phyloP scores from a whole-genome alignment of 2,329 filamentous ascomycete species.

The Diaporthe caulivora region DNA sequence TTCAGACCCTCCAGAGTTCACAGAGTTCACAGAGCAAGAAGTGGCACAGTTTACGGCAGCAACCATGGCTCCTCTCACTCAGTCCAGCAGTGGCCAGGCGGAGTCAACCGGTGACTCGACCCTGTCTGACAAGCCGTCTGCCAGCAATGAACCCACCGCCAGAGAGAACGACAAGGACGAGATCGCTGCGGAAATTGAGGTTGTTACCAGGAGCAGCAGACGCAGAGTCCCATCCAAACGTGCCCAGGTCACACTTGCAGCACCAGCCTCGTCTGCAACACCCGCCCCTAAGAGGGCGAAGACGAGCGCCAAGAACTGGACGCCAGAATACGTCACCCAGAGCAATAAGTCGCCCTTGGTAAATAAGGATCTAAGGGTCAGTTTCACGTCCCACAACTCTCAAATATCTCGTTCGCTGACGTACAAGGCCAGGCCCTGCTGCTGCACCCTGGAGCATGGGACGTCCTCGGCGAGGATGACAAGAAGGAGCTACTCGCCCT shows the following conservation, averaged over 20 bases:
- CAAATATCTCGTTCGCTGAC: constrained; percentile 29
- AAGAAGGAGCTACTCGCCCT: constrained; percentile 50
- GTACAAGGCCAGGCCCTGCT: constrained; percentile 49
- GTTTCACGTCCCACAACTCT: constrained; percentile 34
- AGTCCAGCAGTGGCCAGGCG: neutral
- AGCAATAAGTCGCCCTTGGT: constrained; percentile 52
- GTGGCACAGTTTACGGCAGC: constrained; percentile 16
- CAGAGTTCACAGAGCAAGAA: constrained; percentile 24
- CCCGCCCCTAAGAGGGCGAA: constrained; percentile 45
- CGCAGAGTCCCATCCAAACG: constrained; percentile 29
- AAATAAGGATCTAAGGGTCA: constrained; percentile 49
- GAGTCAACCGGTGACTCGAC: neutral
- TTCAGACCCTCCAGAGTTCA: constrained; percentile 34
- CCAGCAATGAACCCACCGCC: neutral
- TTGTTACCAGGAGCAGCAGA: neutral
- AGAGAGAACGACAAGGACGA: neutral
- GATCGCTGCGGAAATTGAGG: constrained; percentile 7
- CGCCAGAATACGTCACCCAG: constrained; percentile 50
- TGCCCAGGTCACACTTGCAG: neutral
- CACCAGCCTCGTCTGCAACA: neutral
- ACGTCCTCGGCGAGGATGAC: constrained; percentile 50
- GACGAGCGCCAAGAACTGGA: constrained; percentile 44
- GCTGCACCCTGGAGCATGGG: constrained; percentile 54
- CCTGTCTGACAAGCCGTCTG: neutral
- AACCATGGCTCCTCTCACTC: constrained; percentile 12